Base-by-base conservation (phyloP, 257 asterid genomes). In the Ligustrum vulgare region DNA sequence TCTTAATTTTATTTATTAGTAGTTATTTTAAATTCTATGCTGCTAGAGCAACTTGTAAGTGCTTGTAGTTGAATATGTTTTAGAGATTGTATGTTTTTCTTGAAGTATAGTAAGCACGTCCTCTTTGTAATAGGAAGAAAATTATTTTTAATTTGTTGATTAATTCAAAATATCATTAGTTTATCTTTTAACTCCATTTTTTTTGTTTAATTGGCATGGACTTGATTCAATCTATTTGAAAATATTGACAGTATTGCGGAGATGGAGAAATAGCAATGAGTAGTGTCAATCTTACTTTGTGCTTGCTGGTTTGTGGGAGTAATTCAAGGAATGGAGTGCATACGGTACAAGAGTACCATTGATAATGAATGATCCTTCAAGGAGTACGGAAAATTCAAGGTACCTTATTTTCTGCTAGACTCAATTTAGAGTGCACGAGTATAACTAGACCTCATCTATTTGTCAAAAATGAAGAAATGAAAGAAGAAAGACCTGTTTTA, bases 341-440 rank as follows among this genome's bases (percentile, higher is more conserved):
- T 94, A 92, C 83, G 99, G 99, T 78, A 89, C 90, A 71, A 98
- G 99, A 77, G 99, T 94, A 78, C 99, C 98, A 16, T 81, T 94
- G 91, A 75, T 91, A 76, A 79, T 94, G 85, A 82, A 89, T 73
- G 97, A 92, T 75, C 83, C 82, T 33, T 83, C 98, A 62, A 91
- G 87, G 84, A 85, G 87, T 68, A 77, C 87, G 25, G 80, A 79
- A 7, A 88, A 89, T 79, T 79, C 80, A 76, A 87, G 98, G 98
- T 92, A 91, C 70, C 8, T 74, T 69, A 37, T 72, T 77, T 45
- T 80, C 58, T 35, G 60, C 72, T 80, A 32, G 25, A 22, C 45
- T 67, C 32, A 67, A 18, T 22, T 62, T 47, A 43, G 39, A 43
- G 66, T 2, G 67, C 33, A 7, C 6, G 67, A 23, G 6, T 23